Base-by-base conservation (phyloP, 208 protist species). In the Perkinsela sp. region DNA sequence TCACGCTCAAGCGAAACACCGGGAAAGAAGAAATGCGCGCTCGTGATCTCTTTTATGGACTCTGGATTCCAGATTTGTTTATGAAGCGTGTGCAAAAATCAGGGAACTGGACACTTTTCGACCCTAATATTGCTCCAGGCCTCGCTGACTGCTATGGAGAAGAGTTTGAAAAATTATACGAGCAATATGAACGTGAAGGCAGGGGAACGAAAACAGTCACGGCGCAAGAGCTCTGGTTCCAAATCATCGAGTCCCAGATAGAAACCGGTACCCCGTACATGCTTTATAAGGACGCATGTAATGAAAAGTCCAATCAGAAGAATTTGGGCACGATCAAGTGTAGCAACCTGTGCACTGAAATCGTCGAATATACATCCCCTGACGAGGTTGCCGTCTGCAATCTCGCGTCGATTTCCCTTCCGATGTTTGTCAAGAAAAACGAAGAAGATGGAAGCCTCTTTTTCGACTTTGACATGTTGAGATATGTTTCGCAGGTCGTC, bases 371-470 rank as follows among this genome's bases (percentile, higher is more conserved):
- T 72, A 88, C 82, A 1, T 74, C 80, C 16, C 73, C 79, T 0
- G 86, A 92, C 69, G 91, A 95, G 74, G 76, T 84, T 22, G 90
- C 90, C 0, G 89, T 94, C 1, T 95, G 91, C 76, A 95, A 95
- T 71, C 77, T 95, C 15, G 91, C 88, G 0, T 93, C 86, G 28
- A 78, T 95, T 40, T 82, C 88, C 2, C 75, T 95, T 30, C 80
- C 86, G 30, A 89, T 82, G 69, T 95, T 84, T 75, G 76, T 95
- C n/a, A 2, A 28, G 29, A 32, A 31, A 48, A 30, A 30, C 68
- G 30, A 71, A 67, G 30, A 67, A 31, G 48, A 2, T 0, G 71
- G 40, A n/a, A 6, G 74, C 29, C 68, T 73, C 28, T 57, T 65
- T 16, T 90, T 90, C 72, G 76, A 93, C 48, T 71, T 78, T 69